Conservation (phyloP, 2,329 filamentous ascomycete species). For the Leptographium wingfieldii region DNA sequence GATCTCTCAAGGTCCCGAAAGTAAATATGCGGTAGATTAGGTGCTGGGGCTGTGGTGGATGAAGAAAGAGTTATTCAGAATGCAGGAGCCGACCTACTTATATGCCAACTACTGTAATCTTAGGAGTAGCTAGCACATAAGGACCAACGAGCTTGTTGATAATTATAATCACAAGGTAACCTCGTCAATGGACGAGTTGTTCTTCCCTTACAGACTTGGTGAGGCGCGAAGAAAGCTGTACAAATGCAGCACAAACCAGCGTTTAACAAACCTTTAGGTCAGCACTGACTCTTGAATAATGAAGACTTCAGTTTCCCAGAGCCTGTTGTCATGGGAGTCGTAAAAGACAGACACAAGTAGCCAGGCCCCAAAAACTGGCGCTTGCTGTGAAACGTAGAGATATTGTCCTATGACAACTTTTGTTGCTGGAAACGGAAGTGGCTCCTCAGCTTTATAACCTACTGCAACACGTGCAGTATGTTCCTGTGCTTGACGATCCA, state of each 20-base stretch:
- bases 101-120: background rate
- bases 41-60: background rate
- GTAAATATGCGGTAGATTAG: too few species aligned
- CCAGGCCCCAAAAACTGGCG: constrained; percentile 27
- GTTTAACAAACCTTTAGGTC: background rate
- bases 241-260: too few species aligned
- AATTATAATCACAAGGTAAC: background rate
- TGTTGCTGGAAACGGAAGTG: constrained; percentile 30
- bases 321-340: constrained; percentile 24
- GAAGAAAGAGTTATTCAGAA: background rate
- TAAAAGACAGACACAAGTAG: constrained; percentile 35
- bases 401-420: constrained; percentile 33
- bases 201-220: background rate
- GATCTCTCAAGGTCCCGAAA: too few species aligned
- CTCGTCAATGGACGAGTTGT: background rate
- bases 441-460: background rate
- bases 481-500: background rate
- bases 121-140: background rate
- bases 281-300: constrained; percentile 8
- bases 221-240: background rate
- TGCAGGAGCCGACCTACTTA: background rate
- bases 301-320: constrained; percentile 37
- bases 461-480: background rate
- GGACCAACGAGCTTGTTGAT: background rate
- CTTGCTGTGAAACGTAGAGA: constrained; percentile 18